phyloP scores from a whole-genome alignment of 2,329 filamentous ascomycete genomes.

The Microdochium nivale region DNA sequence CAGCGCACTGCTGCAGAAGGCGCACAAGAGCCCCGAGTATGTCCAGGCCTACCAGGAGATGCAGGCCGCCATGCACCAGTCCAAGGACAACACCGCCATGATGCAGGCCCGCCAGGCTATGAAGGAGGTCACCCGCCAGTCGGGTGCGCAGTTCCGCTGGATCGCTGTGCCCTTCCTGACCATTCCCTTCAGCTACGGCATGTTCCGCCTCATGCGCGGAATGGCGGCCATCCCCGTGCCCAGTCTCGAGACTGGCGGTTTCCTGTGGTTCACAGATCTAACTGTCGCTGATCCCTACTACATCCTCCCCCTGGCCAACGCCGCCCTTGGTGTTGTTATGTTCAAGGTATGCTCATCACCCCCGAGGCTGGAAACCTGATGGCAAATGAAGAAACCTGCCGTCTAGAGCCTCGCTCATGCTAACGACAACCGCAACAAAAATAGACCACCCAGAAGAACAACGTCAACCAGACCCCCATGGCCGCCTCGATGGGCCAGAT shows the following conservation, averaged over 20 bases:
- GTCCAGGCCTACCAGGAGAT: slow-evolving; percentile 42
- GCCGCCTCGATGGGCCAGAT: slow-evolving; percentile 28
- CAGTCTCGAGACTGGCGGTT: slow-evolving; percentile 59
- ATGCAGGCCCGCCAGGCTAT: slow-evolving; percentile 40
- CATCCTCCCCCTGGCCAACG: slow-evolving; percentile 58
- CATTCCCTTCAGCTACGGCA: slow-evolving; percentile 67
- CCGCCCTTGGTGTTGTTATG: slow-evolving; percentile 45
- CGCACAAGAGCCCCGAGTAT: slow-evolving; percentile 47
- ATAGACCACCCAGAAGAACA: slow-evolving; percentile 7
- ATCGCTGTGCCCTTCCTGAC: slow-evolving; percentile 47
- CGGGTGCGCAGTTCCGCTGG: slow-evolving; percentile 44
- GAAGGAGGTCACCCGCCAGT: slow-evolving; percentile 36
- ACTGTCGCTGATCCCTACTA: slow-evolving; percentile 69
- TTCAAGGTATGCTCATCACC: slow-evolving; percentile 40
- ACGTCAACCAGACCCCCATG: slow-evolving; percentile 16
- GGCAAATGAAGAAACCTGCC: too few species aligned
- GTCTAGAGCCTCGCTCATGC: background rate
- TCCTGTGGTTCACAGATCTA: slow-evolving; percentile 74
- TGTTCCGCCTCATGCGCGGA: slow-evolving; percentile 66
- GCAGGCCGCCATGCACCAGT: slow-evolving; percentile 24
- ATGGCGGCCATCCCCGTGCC: slow-evolving; percentile 78
- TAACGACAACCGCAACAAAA: slow-evolving; percentile 10
- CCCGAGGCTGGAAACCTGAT: too few species aligned
- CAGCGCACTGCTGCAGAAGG: slow-evolving; percentile 49
- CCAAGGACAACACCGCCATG: slow-evolving; percentile 36